These are phyloP conservation scores for Sporothrix curviconia DNA, from an alignment of 2,329 filamentous ascomycete genomes.

Conservation along the genomic window DNA sequence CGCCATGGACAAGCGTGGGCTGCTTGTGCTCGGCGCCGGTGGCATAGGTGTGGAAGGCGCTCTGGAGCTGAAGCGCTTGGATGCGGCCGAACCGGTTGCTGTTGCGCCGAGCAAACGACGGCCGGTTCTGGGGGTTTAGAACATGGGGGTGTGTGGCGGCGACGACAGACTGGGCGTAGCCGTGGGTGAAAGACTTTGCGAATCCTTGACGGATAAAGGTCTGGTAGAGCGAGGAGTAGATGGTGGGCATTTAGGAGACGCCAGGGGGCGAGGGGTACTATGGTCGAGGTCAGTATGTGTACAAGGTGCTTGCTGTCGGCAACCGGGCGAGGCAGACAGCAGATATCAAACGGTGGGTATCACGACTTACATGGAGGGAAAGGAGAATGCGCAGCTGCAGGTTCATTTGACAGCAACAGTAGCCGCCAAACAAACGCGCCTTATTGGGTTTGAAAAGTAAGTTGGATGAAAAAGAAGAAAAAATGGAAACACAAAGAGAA, in stretches of 20 bases:
- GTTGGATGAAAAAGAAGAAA: conserved; percentile 3
- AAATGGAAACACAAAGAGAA: conserved; percentile 7
- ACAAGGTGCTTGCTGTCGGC: too few species aligned
- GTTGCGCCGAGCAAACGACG: conserved; percentile 54
- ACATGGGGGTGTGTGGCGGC: conserved; percentile 78
- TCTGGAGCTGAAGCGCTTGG: conserved; percentile 62
- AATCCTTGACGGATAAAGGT: conserved; percentile 96
- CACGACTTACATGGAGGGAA: conserved; percentile 55
- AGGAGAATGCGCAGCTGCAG: conserved; percentile 65
- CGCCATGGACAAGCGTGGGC: conserved; percentile 48
- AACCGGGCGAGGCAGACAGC: too few species aligned
- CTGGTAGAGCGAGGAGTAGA: conserved; percentile 62
- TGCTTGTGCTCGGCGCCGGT: conserved; percentile 52
- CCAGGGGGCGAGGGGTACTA: conserved; percentile 54
- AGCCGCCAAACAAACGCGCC: conserved; percentile 92
- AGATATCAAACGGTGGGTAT: neutral
- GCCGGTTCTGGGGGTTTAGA: conserved; percentile 66
- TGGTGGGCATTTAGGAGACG: conserved; percentile 82
- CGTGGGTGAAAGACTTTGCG: conserved; percentile 93
- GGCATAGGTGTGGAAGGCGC: conserved; percentile 62
- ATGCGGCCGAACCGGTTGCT: conserved; percentile 49
- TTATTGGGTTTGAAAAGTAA: conserved; percentile 23
- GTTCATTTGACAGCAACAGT: conserved; percentile 93
- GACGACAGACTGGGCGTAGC: conserved; percentile 96
- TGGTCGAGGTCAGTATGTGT: neutral